Evolutionary conservation across 768 basidiomycete genomes (phyloP), one percentile per base, ranked within the genome.

Genomic region (Terana coerulea): DNA sequence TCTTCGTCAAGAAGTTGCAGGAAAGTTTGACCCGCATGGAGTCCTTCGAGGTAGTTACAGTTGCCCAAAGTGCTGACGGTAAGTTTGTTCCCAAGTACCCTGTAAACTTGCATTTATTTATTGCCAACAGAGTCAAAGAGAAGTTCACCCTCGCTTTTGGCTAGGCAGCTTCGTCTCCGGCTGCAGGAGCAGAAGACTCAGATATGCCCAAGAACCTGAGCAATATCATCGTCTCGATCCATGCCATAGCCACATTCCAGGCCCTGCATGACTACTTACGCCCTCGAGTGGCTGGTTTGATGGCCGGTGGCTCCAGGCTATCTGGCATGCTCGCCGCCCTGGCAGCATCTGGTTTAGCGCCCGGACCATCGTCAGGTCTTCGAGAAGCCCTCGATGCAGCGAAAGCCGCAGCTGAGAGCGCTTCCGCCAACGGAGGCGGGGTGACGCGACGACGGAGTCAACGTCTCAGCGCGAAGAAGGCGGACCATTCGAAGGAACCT

Each of bases 171-270:
- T 39, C 87, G 94, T 9, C 80, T 98, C 11, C 86, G 91, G 19
- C 72, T 14, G 78, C 91, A n/a, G 92, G 94, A 1, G 86, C 86
- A 9, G 92, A 97, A 47, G 91, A 89, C 29, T 82, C 88, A 0
- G 93, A 94, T 58, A 80, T 95, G 19, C 95, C 97, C 15, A 83
- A 86, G 49, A 86, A 80, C 63, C 72, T 91, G 29, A 88, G 88
- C 61, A 94, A 91, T 59, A 90, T 98, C 62, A 91, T 93, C 33
- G 91, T 98, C 19, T 98, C 95, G 6, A 98, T 98, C 54, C 95
- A 98, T 64, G 95, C 95, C 5, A 97, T 98, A 55, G 95, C 97
- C 1, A 98, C 94, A 1, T 93, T 98, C 79, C 93, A 97, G 66
- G 94, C 95, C 1, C 77, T 98, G 26, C 91, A 97, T 62, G 95